A percentile compares a stretch with the other conserved stretches of the same genome.
Conservation (phyloP, 2,329 filamentous ascomycete species). For the Chaetomium globosum region DNA sequence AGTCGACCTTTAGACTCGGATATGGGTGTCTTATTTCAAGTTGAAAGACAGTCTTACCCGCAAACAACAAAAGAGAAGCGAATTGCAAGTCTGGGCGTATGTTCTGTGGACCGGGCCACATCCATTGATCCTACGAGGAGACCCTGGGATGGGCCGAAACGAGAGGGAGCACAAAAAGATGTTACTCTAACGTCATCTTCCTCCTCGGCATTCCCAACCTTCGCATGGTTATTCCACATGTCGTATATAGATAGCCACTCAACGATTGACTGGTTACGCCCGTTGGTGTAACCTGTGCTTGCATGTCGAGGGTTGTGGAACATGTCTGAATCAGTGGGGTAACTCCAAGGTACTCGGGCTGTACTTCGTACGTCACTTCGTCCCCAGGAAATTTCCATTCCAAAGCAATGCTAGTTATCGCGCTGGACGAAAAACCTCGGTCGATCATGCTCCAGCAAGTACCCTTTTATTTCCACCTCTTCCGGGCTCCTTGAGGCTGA, state of each 20-base stretch:
- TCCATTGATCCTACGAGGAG: slow-evolving; percentile 1
- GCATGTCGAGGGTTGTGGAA: slow-evolving; percentile 9
- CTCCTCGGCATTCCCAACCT: neutral
- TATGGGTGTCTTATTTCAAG: neutral
- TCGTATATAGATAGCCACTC: neutral
- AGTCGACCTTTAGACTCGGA: neutral
- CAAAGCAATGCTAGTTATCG: neutral
- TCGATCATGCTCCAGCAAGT: slow-evolving; percentile 15
- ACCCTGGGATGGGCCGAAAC: slow-evolving; percentile 12
- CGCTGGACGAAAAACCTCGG: slow-evolving; percentile 1
- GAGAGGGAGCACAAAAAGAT: neutral
- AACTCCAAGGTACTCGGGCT: neutral
- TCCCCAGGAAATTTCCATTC: neutral
- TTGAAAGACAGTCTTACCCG: neutral
- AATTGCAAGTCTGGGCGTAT: neutral
- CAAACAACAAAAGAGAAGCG: neutral
- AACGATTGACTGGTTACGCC: neutral
- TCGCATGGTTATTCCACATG: neutral
- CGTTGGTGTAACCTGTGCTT: slow-evolving; percentile 9
- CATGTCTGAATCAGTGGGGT: slow-evolving; percentile 1
- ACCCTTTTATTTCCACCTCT: slow-evolving; percentile 16
- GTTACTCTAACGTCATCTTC: neutral
- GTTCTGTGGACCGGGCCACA: slow-evolving; percentile 10
- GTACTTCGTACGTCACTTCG: neutral
- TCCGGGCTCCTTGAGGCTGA: slow-evolving; percentile 1